phyloP scores from a whole-genome alignment of 2,329 filamentous ascomycete genomes.

The Gnomoniopsis smithogilvyi region DNA sequence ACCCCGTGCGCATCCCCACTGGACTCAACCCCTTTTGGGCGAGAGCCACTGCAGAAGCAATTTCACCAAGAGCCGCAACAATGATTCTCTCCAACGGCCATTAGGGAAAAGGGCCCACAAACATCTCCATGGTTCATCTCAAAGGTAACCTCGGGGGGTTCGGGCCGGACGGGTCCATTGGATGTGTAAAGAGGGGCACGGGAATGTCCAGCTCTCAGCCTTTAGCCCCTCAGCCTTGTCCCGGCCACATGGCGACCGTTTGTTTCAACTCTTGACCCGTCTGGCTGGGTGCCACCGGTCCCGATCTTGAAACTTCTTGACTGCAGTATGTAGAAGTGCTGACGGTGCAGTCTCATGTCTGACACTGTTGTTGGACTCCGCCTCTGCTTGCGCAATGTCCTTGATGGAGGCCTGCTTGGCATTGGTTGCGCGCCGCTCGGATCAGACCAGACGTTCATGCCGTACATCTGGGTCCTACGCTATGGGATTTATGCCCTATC shows the following conservation, averaged over 20 bases:
- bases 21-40: neutral
- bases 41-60: neutral
- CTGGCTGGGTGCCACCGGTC: neutral
- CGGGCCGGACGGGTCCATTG: neutral
- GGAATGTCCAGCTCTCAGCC: neutral
- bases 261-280: neutral
- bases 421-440: neutral
- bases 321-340: neutral
- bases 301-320: neutral
- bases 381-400: constrained; percentile 18
- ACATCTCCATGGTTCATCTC: neutral
- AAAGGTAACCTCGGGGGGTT: neutral
- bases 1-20: constrained; percentile 8
- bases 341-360: neutral
- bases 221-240: constrained; percentile 7
- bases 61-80: neutral
- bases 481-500: neutral
- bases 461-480: neutral
- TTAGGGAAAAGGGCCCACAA: neutral
- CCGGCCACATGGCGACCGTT: constrained; percentile 1
- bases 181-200: neutral
- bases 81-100: neutral
- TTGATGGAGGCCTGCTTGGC: constrained; percentile 12
- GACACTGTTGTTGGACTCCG: neutral
- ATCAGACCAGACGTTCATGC: constrained; percentile 5